Base-by-base conservation (phyloP, 768 basidiomycete species). In the Lyophyllum atratum region DNA sequence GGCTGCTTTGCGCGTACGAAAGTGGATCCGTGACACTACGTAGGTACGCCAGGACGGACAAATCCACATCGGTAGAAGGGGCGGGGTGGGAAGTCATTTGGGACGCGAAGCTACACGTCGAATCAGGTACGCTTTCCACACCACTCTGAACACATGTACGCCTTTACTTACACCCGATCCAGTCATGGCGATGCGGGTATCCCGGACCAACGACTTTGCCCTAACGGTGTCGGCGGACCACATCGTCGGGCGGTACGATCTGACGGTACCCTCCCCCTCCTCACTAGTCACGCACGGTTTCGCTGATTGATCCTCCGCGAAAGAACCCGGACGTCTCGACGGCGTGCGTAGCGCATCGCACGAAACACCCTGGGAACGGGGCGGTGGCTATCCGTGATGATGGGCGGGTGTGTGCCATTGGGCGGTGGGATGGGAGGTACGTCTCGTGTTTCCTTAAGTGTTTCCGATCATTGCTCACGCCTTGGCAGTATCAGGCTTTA, bases 371-470 rank as follows among this genome's bases (percentile, higher is more conserved):
- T 0, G 94, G 95, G 3, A 94, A 94, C 65, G 81, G 82, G 0
- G 81, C 84, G 7, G 70, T 98, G n/a, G 82, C 87, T 3, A 84
- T 97, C 12, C 84, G 86, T 5, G 79, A 84, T 33, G 87, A 91
- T 61, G 92, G 87, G 0, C 81, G 82, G 21, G 83, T 98, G 0
- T 89, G 94, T 63, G 95, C 94, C 0, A 76, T 95, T 2, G 95
- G 90, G 2, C 93, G 95, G 0, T 98, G 96, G 96, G 95, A 98
- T 59, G 95, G 96, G 33, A 85, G 80, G 95, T 95, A 61, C 64
- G 90, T 73, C 6, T 34, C 42, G 14, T 15, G 28, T 31, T 19
- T 17, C 22, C 17, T 22, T 14, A n/a, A n/a, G 12, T 14, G 11
- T 44, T 55, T 26, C 28, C 40, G n/a, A 14, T 37, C n/a, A 58